These are phyloP conservation scores for Yamadazyma buinensis DNA, from an alignment of 1,139 yeast genomes.

Conservation along the genomic window DNA sequence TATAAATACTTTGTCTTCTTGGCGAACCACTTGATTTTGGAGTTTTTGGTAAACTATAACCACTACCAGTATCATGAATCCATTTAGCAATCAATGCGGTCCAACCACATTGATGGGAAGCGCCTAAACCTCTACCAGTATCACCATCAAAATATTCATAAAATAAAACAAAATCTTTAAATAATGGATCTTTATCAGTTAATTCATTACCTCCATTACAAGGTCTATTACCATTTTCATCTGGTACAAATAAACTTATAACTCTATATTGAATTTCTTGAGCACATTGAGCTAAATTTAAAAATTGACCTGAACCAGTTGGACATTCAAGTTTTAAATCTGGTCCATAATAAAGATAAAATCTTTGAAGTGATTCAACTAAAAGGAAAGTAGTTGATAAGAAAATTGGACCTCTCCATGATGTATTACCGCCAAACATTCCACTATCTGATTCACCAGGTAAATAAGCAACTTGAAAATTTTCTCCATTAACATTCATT, in stretches of 20 bases:
- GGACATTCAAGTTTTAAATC: slow-evolving; percentile 88
- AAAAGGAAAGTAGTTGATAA: slow-evolving; percentile 88
- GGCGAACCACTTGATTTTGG: slow-evolving; percentile 44
- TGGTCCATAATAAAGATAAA: slow-evolving; percentile 87
- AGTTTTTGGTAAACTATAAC: slow-evolving; percentile 52
- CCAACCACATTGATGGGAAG: slow-evolving; percentile 98
- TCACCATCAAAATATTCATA: slow-evolving; percentile 95
- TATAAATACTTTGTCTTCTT: slow-evolving; percentile 27
- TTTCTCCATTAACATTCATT: slow-evolving; percentile 80
- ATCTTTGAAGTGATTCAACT: slow-evolving; percentile 86
- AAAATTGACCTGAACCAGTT: slow-evolving; percentile 73
- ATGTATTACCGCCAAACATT: slow-evolving; percentile 94
- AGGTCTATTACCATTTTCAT: slow-evolving; percentile 70
- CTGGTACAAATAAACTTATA: slow-evolving; percentile 74
- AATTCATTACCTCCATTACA: slow-evolving; percentile 69
- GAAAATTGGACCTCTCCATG: slow-evolving; percentile 99
- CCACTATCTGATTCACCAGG: slow-evolving; percentile 96
- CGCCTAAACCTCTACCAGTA: slow-evolving; percentile 92
- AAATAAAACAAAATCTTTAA: slow-evolving; percentile 75
- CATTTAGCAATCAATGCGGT: slow-evolving; percentile 91
- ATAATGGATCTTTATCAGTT: slow-evolving; percentile 66
- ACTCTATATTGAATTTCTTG: slow-evolving; percentile 88
- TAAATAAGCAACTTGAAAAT: slow-evolving; percentile 71
- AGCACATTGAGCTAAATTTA: slow-evolving; percentile 89
- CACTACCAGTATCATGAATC: slow-evolving; percentile 86